Evolutionary conservation across 2,329 filamentous ascomycete genomes (phyloP).

Genomic region (Trichoderma endophyticum): DNA sequence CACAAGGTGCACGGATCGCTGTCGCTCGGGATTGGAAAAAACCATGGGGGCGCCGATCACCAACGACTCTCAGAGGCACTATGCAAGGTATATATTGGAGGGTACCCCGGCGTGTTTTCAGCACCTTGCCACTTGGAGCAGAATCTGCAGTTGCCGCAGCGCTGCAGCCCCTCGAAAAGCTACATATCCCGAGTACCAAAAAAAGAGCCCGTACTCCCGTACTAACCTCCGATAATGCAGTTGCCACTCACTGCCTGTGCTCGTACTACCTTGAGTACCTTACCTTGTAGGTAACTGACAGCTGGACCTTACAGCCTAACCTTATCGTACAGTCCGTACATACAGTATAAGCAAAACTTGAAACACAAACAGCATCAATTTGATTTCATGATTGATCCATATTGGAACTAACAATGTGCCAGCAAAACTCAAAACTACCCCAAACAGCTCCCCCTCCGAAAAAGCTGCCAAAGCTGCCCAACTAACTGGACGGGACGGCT

Average conservation of each 20-base stretch:
- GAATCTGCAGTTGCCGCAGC: neutral
- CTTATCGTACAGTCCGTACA: neutral
- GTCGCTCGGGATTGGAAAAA: neutral
- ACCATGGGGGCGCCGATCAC: constrained; percentile 8
- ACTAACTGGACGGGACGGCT: neutral
- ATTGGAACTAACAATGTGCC: neutral
- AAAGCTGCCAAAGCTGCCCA: neutral
- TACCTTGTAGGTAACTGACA: neutral
- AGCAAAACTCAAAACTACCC: neutral
- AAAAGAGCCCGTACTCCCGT: too few relatives aligned
- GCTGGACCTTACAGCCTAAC: too few relatives aligned
- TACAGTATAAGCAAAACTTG: neutral
- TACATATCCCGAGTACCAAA: neutral
- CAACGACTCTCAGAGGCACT: neutral
- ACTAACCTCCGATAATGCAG: neutral
- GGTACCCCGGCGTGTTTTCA: neutral
- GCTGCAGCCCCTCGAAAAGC: neutral
- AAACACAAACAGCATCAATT: neutral
- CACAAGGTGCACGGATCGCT: constrained; percentile 1
- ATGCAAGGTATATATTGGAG: neutral
- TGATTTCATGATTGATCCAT: too few relatives aligned
- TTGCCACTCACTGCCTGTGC: neutral
- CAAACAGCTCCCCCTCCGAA: neutral
- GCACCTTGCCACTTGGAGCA: neutral
- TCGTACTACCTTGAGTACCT: neutral